Evolutionary conservation across 2,329 filamentous ascomycete species (phyloP).

Genomic region (Huntiella abstrusa): DNA sequence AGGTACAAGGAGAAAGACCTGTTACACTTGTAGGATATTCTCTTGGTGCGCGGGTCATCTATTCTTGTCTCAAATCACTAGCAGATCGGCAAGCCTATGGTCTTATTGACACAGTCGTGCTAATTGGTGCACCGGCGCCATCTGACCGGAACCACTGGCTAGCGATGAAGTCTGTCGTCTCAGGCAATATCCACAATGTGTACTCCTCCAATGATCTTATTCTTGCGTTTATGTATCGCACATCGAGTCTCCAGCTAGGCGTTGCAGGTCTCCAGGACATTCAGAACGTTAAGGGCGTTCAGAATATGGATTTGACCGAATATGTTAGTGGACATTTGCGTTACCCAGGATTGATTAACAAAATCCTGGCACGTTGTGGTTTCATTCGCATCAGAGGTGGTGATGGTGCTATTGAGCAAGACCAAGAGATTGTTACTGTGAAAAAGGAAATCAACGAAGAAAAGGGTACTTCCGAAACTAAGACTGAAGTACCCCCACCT

Average conservation of each 20-base stretch:
- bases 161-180: constrained; percentile 56
- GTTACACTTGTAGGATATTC: constrained; percentile 71
- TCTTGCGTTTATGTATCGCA: constrained; percentile 70
- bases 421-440: constrained; percentile 21
- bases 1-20: constrained; percentile 62
- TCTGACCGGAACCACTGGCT: constrained; percentile 57
- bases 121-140: constrained; percentile 67
- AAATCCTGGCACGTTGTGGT: constrained; percentile 33
- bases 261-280: constrained; percentile 69
- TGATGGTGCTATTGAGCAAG: constrained; percentile 28
- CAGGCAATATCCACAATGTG: constrained; percentile 70
- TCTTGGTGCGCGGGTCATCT: constrained; percentile 64
- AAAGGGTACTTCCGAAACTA: no score
- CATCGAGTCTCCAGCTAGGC: constrained; percentile 63
- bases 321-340: constrained; percentile 35
- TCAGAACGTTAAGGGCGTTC: constrained; percentile 44
- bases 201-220: constrained; percentile 78
- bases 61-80: constrained; percentile 57
- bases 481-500: not conserved
- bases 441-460: not conserved
- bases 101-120: constrained; percentile 61
- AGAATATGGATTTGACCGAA: constrained; percentile 33
- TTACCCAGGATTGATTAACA: constrained; percentile 30
- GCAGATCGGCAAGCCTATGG: constrained; percentile 68
- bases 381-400: constrained; percentile 28